Conservation (phyloP, 495 filamentous ascomycete species). For the Penicillium waksmanii region DNA sequence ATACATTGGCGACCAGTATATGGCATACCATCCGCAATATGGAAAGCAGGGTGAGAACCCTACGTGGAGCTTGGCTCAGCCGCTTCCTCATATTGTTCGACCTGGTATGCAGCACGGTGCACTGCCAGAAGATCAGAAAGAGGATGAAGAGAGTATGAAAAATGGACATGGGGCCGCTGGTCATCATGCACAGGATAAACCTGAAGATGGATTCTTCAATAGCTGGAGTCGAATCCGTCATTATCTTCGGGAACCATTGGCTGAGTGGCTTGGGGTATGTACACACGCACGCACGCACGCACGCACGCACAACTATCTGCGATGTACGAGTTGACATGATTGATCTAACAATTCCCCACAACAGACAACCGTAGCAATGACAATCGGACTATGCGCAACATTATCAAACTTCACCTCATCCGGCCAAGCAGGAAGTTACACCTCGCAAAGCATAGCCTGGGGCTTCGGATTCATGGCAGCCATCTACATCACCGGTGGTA, state of each 20-base stretch:
- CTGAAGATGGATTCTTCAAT: constrained; percentile 22
- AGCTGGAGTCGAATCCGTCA: constrained; percentile 20
- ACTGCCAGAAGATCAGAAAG: constrained; percentile 10
- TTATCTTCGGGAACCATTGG: constrained; percentile 19
- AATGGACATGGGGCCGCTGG: background rate
- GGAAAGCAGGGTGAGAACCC: constrained; percentile 22
- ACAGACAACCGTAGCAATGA: constrained; percentile 23
- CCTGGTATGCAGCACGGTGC: constrained; percentile 26
- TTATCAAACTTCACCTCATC: constrained; percentile 18
- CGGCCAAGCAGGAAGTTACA: constrained; percentile 11
- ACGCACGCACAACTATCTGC: background rate
- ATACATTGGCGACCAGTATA: constrained; percentile 40
- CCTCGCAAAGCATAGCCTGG: constrained; percentile 19
- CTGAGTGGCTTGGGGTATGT: constrained; percentile 26
- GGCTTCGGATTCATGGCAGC: constrained; percentile 26
- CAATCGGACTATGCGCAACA: constrained; percentile 20
- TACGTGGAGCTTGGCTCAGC: constrained; percentile 35
- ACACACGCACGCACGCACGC: background rate
- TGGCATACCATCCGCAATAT: constrained; percentile 27
- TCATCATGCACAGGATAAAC: background rate
- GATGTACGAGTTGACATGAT: too few relatives aligned
- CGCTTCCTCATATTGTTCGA: constrained; percentile 36
- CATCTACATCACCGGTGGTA: constrained; percentile 24
- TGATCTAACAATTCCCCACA: background rate
- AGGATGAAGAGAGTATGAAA: background rate